Evolutionary conservation across 1,284 basidiomycete species (phyloP), one percentile per base, ranked within the genome.

Genomic region (Omphalotus olearius): DNA sequence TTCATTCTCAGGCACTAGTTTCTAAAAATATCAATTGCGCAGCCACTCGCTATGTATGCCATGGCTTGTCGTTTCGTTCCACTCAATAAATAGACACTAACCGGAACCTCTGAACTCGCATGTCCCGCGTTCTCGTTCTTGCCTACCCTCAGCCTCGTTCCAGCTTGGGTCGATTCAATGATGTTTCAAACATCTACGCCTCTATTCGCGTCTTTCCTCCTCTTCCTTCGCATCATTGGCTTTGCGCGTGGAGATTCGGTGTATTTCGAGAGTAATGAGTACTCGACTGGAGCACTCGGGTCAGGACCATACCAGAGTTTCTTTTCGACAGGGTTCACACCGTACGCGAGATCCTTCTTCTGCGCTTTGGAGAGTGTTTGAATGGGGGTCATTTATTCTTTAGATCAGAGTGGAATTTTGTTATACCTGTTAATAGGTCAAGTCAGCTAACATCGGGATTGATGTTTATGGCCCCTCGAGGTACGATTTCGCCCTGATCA

Each of bases 221-320:
- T 30, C 11, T 35, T 20, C 17, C 39, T 49, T 4, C 35, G 2
- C 28, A 11, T 49, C 13, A 30, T 35, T 6, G 13, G 20, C 28
- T 41, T 30, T 17, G 38, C 35, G 28, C 25, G 38, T 20, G 47
- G 39, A 6, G 51, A 52, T 16, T 52, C 45, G 9, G 45, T 52
- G n/a, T 39, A 42, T 6, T 47, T 52, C 40, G 46, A 47, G 25
- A 53, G 52, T 33, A 53, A 49, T 25, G 52, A 53, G 36, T 53
- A 53, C 20, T 43, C 35, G 14, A 43, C 35, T 14, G 52, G 52
- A 5, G 46, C 46, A 20, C 17, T 53, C 11, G 52, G 52, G 13
- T 49, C 40, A 11, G 46, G 46, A 13, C 47, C 52, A 13, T 53
- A 33, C 36, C 52, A 53, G 30, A 53, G 42, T 23, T 53, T 25